A percentile compares a stretch with the other conserved stretches of the same genome.
These are phyloP conservation scores for Fusarium graminum DNA, from an alignment of 2,329 filamentous ascomycete species.

Conservation along the genomic window DNA sequence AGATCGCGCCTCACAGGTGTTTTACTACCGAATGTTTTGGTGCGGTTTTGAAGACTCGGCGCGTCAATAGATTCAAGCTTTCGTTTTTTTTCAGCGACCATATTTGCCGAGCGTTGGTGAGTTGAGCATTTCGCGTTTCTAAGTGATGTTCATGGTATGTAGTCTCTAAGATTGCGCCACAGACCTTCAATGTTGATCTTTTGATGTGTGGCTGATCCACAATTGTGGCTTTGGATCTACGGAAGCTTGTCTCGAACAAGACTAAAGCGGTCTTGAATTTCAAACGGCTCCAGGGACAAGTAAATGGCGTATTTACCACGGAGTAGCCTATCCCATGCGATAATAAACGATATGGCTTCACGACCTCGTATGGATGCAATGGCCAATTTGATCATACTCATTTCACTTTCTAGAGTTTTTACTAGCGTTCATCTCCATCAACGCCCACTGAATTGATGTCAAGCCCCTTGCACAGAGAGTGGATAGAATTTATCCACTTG, in stretches of 20 bases:
- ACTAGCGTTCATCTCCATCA: background rate
- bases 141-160: background rate
- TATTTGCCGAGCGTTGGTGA: constrained; percentile 25
- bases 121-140: constrained; percentile 27
- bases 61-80: constrained; percentile 45
- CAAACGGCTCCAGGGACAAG: constrained; percentile 24
- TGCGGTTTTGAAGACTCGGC: constrained; percentile 39
- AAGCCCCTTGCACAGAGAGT: constrained; percentile 23
- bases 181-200: constrained; percentile 1
- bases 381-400: background rate
- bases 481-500: constrained; percentile 26
- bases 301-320: constrained; percentile 12
- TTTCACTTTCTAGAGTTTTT: background rate
- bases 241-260: constrained; percentile 9
- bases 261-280: constrained; percentile 3
- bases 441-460: background rate
- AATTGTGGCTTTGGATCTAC: constrained; percentile 21
- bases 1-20: constrained; percentile 68
- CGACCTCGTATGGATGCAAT: background rate
- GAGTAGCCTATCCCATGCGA: constrained; percentile 11
- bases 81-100: constrained; percentile 49
- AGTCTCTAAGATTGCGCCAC: constrained; percentile 3
- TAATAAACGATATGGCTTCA: background rate
- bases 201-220: constrained; percentile 30
- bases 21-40: constrained; percentile 12